Evolutionary conservation across 129 eudicot genomes (phyloP), one percentile per base, ranked within the genome.

Genomic region (Calendula officinalis): DNA sequence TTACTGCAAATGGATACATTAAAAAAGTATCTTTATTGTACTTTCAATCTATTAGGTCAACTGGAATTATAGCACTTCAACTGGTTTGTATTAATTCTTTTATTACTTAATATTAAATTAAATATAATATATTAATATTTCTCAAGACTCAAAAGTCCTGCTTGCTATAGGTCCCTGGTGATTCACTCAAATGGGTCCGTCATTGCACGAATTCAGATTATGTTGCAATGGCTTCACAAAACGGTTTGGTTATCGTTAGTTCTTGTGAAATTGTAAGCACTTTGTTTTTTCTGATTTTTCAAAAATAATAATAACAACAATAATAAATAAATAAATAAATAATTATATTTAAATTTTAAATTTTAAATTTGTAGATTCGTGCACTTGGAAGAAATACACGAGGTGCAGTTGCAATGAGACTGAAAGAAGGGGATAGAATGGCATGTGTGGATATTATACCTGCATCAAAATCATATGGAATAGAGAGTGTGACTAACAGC

Each of bases 171-270:
- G 97, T 94, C 49, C 92, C 95, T 57, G 95, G 95, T 39, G 99
- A 94, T 82, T 88, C 87, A 66, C 84, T 94, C 16, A 94, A 83
- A 76, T 94, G 99, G 99, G 99, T 94, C 37, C 83, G 87, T 13
- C 80, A 75, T 57, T 94, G 99, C 76, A 74, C 92, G 34, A 89
- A 94, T 74, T 87, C 82, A 73, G 97, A 94, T 60, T 76, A 75
- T 79, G 89, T 94, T 58, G 99, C 97, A 56, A 94, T 94, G 97
- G 99, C 99, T 67, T 94, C 99, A 47, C 92, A 88, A 60, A 88
- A 88, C 41, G 99, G 99, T 60, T 64, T 81, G 80, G 95, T 89
- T 71, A 84, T 89, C 55, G 74, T 94, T 73, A 82, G 84, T 60
- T 81, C 92, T 39, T 85, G 99, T 74, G 95, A 76, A 33, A 81